These are phyloP conservation scores for Chaetomium cochliodes DNA, from an alignment of 495 filamentous ascomycete genomes.

Conservation along the genomic window DNA sequence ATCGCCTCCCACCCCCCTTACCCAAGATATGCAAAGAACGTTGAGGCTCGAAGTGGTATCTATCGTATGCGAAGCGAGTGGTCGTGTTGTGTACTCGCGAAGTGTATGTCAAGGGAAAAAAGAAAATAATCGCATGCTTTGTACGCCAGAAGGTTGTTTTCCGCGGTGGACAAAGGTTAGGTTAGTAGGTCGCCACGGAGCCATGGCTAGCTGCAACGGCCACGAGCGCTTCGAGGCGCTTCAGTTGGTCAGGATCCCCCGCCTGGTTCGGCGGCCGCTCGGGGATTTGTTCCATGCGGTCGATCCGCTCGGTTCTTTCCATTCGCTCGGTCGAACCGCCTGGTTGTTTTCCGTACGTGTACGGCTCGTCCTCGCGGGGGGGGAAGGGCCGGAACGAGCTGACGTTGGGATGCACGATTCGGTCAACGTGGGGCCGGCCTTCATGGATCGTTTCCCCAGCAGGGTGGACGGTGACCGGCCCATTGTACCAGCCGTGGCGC, in stretches of 20 bases:
- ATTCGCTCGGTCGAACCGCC: conserved; percentile 23
- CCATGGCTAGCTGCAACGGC: conserved; percentile 86
- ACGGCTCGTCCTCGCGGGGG: conserved; percentile 34
- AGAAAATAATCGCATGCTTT: conserved; percentile 16
- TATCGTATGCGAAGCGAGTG: conserved; percentile 11
- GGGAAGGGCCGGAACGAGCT: conserved; percentile 47
- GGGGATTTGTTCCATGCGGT: conserved; percentile 36
- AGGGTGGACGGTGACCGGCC: conserved; percentile 45
- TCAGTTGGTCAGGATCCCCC: conserved; percentile 49
- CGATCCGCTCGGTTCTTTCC: conserved; percentile 34
- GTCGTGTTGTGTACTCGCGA: background rate
- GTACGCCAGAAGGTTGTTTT: background rate
- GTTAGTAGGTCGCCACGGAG: conserved; percentile 53
- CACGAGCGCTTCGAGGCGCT: conserved; percentile 77
- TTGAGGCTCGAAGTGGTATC: background rate
- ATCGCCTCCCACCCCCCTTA: background rate
- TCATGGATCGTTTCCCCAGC: conserved; percentile 41
- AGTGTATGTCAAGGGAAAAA: background rate
- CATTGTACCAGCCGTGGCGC: conserved; percentile 69
- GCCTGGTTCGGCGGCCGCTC: conserved; percentile 29
- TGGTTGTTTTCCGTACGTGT: conserved; percentile 17
- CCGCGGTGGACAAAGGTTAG: background rate
- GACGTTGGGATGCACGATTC: conserved; percentile 52
- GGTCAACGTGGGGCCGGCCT: conserved; percentile 44
- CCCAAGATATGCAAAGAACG: background rate